phyloP scores from a whole-genome alignment of 2,329 filamentous ascomycete genomes.

The Ustilaginoidea virens region DNA sequence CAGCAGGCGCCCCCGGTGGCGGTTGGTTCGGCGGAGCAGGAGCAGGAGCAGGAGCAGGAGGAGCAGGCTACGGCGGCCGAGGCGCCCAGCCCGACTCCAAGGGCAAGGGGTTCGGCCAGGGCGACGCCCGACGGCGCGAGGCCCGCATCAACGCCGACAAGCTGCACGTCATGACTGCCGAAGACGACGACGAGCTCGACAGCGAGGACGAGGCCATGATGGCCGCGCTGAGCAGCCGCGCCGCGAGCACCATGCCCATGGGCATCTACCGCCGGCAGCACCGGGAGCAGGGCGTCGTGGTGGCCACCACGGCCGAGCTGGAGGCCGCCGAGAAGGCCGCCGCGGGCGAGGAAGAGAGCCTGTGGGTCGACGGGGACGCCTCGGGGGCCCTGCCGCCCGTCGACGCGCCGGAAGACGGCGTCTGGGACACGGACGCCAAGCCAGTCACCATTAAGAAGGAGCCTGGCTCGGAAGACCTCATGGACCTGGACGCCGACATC shows the following conservation, averaged over 20 bases:
- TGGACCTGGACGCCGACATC: slow-evolving; percentile 23
- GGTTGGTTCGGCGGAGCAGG: slow-evolving; percentile 17
- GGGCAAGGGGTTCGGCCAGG: slow-evolving; percentile 23
- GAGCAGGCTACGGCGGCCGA: slow-evolving; percentile 13
- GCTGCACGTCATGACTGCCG: slow-evolving; percentile 27
- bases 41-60: slow-evolving; percentile 8
- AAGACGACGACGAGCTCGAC: slow-evolving; percentile 29
- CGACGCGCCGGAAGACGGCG: slow-evolving; percentile 21
- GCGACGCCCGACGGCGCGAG: slow-evolving; percentile 20
- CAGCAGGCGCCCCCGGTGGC: slow-evolving; percentile 10
- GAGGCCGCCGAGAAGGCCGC: slow-evolving; percentile 34
- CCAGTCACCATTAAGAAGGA: slow-evolving; percentile 28
- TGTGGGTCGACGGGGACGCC: slow-evolving; percentile 25
- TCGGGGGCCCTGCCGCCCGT: slow-evolving; percentile 11
- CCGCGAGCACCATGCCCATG: slow-evolving; percentile 31
- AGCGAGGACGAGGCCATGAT: slow-evolving; percentile 28
- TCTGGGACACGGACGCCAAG: slow-evolving; percentile 27
- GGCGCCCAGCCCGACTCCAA: slow-evolving; percentile 17
- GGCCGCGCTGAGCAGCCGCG: slow-evolving; percentile 15
- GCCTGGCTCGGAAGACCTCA: slow-evolving; percentile 23
- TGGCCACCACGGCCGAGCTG: slow-evolving; percentile 41
- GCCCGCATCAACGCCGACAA: slow-evolving; percentile 40
- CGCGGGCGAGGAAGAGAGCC: slow-evolving; percentile 28
- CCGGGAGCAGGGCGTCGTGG: slow-evolving; percentile 35
- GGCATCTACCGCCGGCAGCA: slow-evolving; percentile 39